Percentiles rank a stretch among this genome's conserved stretches.
Conservation (phyloP, 306 rosid genomes). For the Pyrus communis region DNA sequence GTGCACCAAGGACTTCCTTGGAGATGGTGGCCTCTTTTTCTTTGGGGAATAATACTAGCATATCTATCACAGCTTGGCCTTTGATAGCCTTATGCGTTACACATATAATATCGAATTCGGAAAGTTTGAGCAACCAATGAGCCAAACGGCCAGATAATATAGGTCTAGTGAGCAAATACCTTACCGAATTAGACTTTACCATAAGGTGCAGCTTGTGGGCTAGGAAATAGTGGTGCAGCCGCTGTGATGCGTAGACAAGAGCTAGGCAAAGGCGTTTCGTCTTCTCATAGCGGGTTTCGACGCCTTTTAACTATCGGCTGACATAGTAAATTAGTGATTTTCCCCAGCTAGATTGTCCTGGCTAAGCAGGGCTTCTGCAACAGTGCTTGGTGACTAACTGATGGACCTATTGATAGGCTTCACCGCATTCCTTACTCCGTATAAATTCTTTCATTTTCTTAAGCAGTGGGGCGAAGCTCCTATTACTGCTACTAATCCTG, state of each 20-base stretch:
- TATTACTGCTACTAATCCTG: neutral
- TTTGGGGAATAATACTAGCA: too few species aligned
- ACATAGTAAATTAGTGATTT: too few species aligned
- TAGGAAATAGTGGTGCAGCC: neutral
- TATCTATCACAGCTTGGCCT: neutral
- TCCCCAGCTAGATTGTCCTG: accelerated
- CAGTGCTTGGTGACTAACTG: too few species aligned
- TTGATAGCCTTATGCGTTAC: neutral
- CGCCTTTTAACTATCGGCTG: accelerated
- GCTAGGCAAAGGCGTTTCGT: too few species aligned
- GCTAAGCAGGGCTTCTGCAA: accelerated
- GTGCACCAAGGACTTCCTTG: too few species aligned
- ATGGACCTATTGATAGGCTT: too few species aligned
- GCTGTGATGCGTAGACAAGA: neutral
- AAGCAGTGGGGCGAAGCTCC: accelerated
- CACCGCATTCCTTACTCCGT: too few species aligned
- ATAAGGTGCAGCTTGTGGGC: neutral
- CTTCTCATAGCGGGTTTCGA: neutral
- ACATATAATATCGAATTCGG: too few species aligned
- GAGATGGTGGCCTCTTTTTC: too few species aligned
- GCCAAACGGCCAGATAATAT: too few species aligned
- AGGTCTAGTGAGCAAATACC: neutral
- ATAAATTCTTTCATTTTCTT: too few species aligned
- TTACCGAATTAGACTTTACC: neutral
- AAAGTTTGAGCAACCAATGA: too few species aligned